Evolutionary conservation across 768 basidiomycete species (phyloP).

Genomic region (Crepidotus variabilis): DNA sequence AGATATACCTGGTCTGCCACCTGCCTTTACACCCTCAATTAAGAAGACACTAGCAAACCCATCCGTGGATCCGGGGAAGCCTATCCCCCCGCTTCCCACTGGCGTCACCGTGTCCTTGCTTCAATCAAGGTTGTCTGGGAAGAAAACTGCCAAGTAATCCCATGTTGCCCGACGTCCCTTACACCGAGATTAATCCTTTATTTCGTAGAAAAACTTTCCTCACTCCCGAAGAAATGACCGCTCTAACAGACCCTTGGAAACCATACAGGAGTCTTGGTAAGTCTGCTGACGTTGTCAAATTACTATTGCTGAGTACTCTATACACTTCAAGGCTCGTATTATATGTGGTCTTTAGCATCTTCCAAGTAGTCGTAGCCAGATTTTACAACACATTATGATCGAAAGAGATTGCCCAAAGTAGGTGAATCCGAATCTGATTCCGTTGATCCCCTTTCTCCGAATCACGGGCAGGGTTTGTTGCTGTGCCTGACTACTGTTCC

Average conservation of each 20-base stretch:
- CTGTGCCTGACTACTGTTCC: conserved; percentile 7
- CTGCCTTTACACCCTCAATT: conserved; percentile 67
- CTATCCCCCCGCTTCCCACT: conserved; percentile 44
- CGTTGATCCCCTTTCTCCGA: conserved; percentile 17
- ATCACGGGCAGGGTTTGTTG: conserved; percentile 10
- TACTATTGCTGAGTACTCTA: background rate
- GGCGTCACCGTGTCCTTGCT: conserved; percentile 56
- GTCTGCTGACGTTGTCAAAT: conserved; percentile 14
- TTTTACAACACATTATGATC: conserved; percentile 9
- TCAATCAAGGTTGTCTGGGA: conserved; percentile 58
- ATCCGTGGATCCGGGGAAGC: conserved; percentile 17
- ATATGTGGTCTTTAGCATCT: conserved; percentile 82
- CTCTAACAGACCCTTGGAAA: conserved; percentile 69
- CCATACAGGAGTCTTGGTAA: conserved; percentile 80
- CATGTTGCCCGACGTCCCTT: background rate
- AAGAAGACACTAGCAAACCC: conserved; percentile 46
- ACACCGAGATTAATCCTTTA: background rate
- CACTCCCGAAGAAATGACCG: conserved; percentile 80
- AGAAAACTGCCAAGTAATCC: conserved; percentile 70
- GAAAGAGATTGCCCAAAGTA: conserved; percentile 12
- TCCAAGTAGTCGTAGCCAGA: conserved; percentile 14
- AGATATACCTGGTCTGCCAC: conserved; percentile 39
- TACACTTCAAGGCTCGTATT: conserved; percentile 58
- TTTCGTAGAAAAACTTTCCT: conserved; percentile 59
- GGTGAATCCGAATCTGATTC: conserved; percentile 13